These are phyloP conservation scores for Purpureocillium lavendulum DNA, from an alignment of 2,329 filamentous ascomycete species.

Conservation along the genomic window DNA sequence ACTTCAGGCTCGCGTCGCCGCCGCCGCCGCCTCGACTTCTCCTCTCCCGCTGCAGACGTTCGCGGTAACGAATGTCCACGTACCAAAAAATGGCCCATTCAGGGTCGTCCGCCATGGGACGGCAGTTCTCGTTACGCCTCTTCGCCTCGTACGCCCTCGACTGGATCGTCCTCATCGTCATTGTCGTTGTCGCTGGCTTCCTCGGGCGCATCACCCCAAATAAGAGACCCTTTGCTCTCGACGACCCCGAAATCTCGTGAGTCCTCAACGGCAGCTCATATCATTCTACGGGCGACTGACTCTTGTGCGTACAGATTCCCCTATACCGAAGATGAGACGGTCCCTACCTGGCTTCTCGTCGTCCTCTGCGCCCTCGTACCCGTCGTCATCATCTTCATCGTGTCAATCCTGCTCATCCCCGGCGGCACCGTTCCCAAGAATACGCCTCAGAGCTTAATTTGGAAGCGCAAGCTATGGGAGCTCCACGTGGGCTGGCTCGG, in stretches of 20 bases:
- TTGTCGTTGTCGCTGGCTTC: constrained; percentile 49
- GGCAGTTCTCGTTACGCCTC: constrained; percentile 22
- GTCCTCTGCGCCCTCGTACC: constrained; percentile 59
- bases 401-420: constrained; percentile 64
- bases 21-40: background rate
- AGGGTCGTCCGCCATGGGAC: constrained; percentile 10
- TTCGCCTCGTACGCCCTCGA: constrained; percentile 65
- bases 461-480: constrained; percentile 84
- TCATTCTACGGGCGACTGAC: too few relatives aligned
- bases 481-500: constrained; percentile 81
- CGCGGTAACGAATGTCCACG: constrained; percentile 12
- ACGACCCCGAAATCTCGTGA: constrained; percentile 67
- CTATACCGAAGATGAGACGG: constrained; percentile 59
- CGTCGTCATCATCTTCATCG: constrained; percentile 56
- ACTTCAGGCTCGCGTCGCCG: too few relatives aligned
- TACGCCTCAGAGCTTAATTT: constrained; percentile 57
- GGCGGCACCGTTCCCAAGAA: constrained; percentile 56
- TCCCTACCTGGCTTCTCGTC: constrained; percentile 57
- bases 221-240: constrained; percentile 61
- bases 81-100: constrained; percentile 19
- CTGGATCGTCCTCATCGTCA: constrained; percentile 59
- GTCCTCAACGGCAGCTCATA: constrained; percentile 14
- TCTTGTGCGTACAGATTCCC: constrained; percentile 69
- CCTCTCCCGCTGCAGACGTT: background rate
- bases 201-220: constrained; percentile 55